Evolutionary conservation across 1,139 yeast species (phyloP).

Genomic region (Candida smagusa): DNA sequence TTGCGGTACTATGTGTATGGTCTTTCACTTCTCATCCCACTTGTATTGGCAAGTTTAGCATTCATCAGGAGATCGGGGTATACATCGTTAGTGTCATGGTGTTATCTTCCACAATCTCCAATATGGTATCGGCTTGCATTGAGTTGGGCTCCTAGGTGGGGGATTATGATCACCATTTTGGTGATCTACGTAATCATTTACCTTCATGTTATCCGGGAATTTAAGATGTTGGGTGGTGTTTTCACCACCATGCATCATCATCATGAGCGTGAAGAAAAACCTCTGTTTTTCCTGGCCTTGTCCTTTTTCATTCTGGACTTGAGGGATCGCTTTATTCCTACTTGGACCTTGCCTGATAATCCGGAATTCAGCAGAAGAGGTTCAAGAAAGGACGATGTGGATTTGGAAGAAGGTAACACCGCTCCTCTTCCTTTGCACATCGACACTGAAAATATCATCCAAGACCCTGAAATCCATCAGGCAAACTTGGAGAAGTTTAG

Average conservation of each 20-base stretch:
- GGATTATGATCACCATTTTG: slow-evolving; percentile 60
- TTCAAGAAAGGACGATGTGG: slow-evolving; percentile 3
- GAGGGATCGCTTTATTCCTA: slow-evolving; percentile 26
- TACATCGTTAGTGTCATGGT: slow-evolving; percentile 68
- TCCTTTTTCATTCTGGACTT: slow-evolving; percentile 25
- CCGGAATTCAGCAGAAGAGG: slow-evolving; percentile 2
- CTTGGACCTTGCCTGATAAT: slow-evolving; percentile 27
- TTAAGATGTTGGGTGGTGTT: slow-evolving; percentile 49
- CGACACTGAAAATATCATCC: slow-evolving; percentile 16
- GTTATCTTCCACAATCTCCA: slow-evolving; percentile 74
- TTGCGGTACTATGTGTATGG: slow-evolving; percentile 60
- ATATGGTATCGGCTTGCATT: slow-evolving; percentile 72
- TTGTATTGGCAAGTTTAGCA: slow-evolving; percentile 69
- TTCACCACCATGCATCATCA: slow-evolving; percentile 31
- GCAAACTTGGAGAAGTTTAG: slow-evolving; percentile 61
- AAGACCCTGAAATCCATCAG: slow-evolving; percentile 46
- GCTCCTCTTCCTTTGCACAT: slow-evolving; percentile 11
- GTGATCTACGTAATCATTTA: slow-evolving; percentile 70
- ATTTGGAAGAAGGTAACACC: slow-evolving; percentile 3
- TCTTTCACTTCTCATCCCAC: slow-evolving; percentile 58
- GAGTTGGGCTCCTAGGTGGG: slow-evolving; percentile 81
- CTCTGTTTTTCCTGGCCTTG: slow-evolving; percentile 37
- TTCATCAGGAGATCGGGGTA: slow-evolving; percentile 58
- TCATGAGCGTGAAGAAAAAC: slow-evolving; percentile 17
- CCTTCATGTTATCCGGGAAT: slow-evolving; percentile 64